A percentile compares a stretch with the other conserved stretches of the same genome.
phyloP scores from a whole-genome alignment of 768 basidiomycete genomes.

The Aureoboletus auriporus region DNA sequence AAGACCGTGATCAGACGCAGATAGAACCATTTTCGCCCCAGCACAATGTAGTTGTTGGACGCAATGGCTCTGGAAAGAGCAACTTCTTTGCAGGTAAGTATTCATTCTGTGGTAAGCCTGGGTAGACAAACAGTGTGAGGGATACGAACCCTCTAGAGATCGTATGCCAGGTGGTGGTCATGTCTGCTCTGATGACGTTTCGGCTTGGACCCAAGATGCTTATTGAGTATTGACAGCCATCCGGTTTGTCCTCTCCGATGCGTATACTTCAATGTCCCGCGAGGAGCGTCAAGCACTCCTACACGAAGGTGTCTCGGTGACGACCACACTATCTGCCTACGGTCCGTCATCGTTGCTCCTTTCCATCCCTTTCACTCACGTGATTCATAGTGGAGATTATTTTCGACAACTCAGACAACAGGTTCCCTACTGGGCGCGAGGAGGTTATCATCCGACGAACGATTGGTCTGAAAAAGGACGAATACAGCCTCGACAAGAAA shows the following conservation, averaged over 20 bases:
- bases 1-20: constrained; percentile 84
- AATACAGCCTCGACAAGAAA: constrained; percentile 96
- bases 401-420: constrained; percentile 91
- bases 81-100: constrained; percentile 92
- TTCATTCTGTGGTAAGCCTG: background rate
- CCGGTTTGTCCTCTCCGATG: constrained; percentile 96
- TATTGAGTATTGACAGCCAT: constrained; percentile 54
- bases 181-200: no score
- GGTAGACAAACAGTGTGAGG: no score
- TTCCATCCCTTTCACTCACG: background rate
- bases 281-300: constrained; percentile 92
- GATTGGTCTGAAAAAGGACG: constrained; percentile 97
- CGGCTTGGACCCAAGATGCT: no score
- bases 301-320: constrained; percentile 87
- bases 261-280: constrained; percentile 91
- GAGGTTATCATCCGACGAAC: constrained; percentile 89
- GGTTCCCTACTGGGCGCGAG: constrained; percentile 89
- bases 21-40: constrained; percentile 92
- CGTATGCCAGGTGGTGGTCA: no score
- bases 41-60: constrained; percentile 95
- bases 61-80: constrained; percentile 97
- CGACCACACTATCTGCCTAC: constrained; percentile 88
- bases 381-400: constrained; percentile 69
- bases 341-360: constrained; percentile 40
- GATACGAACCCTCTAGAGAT: no score